phyloP scores from a whole-genome alignment of 176 grass and related monocot species.

The Oryza nivara region DNA sequence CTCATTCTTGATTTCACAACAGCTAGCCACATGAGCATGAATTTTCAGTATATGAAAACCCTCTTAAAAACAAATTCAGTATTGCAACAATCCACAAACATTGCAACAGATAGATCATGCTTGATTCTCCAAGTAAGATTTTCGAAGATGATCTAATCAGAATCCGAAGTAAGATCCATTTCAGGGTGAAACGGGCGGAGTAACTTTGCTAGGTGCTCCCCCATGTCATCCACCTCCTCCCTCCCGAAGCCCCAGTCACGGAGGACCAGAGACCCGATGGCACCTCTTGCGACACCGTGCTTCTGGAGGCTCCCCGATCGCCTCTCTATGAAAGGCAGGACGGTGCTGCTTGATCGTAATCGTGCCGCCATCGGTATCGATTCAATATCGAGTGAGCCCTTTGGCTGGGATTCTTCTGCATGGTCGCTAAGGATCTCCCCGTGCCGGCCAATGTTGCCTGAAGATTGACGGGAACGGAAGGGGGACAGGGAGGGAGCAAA shows the following conservation, averaged over 20 bases:
- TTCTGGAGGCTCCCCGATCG: slow-evolving; percentile 61
- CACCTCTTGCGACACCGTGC: slow-evolving; percentile 55
- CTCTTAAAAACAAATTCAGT: neutral
- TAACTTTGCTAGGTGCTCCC: slow-evolving; percentile 68
- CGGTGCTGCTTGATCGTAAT: slow-evolving; percentile 63
- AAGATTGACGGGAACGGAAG: slow-evolving; percentile 91
- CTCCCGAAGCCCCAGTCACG: slow-evolving; percentile 74
- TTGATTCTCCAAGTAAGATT: no score
- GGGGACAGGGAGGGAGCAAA: slow-evolving; percentile 69
- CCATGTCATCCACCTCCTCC: slow-evolving; percentile 87
- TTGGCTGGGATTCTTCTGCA: slow-evolving; percentile 40
- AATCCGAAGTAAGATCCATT: slow-evolving; percentile 58
- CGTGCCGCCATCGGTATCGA: slow-evolving; percentile 71
- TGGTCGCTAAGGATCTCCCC: slow-evolving; percentile 57
- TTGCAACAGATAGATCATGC: neutral
- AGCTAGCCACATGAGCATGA: neutral
- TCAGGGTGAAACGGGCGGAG: slow-evolving; percentile 51
- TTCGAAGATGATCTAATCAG: slow-evolving; percentile 46
- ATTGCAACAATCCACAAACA: neutral
- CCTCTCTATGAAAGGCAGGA: slow-evolving; percentile 74
- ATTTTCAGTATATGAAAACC: neutral
- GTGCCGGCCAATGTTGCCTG: slow-evolving; percentile 50
- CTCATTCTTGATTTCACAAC: neutral
- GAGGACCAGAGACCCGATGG: slow-evolving; percentile 58
- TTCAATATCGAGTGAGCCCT: slow-evolving; percentile 64